A percentile compares a stretch with the other conserved stretches of the same genome.
These are phyloP conservation scores for Ceratocystis cacaofunesta DNA, from an alignment of 2,329 filamentous ascomycete species.

Conservation along the genomic window DNA sequence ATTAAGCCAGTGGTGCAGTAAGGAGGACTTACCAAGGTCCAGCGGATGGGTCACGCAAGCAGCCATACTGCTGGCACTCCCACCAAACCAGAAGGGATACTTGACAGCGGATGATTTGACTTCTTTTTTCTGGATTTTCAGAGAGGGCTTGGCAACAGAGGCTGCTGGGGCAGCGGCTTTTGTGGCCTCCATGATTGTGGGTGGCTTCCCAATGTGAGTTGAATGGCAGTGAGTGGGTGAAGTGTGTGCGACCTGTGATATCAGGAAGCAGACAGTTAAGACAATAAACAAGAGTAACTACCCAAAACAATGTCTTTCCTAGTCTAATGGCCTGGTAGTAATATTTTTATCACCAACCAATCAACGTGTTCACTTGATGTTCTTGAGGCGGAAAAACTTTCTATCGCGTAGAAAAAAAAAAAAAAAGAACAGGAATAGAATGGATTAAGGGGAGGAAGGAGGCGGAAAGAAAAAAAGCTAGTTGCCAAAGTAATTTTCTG, in stretches of 20 bases:
- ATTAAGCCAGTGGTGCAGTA: not conserved
- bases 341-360: not conserved
- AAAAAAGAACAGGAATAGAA: not conserved
- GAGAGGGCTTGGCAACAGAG: not conserved
- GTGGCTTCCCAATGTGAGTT: not conserved
- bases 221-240: not conserved
- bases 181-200: slow-evolving; percentile 7
- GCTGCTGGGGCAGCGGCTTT: slow-evolving; percentile 2
- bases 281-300: not conserved
- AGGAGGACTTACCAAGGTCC: slow-evolving; percentile 57
- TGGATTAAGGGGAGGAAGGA: not conserved
- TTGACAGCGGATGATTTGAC: slow-evolving; percentile 27
- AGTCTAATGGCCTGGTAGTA: too few species aligned
- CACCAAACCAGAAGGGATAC: slow-evolving; percentile 93
- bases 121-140: slow-evolving; percentile 15
- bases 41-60: slow-evolving; percentile 86
- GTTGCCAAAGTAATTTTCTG: not conserved
- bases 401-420: not conserved
- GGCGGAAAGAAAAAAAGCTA: not conserved
- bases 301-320: not conserved
- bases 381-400: not conserved
- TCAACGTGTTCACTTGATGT: not conserved
- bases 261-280: not conserved
- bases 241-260: not conserved
- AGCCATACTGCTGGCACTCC: slow-evolving; percentile 82